Conservation (phyloP, 2,329 filamentous ascomycete genomes). For the Macrophomina pseudophaseolina region DNA sequence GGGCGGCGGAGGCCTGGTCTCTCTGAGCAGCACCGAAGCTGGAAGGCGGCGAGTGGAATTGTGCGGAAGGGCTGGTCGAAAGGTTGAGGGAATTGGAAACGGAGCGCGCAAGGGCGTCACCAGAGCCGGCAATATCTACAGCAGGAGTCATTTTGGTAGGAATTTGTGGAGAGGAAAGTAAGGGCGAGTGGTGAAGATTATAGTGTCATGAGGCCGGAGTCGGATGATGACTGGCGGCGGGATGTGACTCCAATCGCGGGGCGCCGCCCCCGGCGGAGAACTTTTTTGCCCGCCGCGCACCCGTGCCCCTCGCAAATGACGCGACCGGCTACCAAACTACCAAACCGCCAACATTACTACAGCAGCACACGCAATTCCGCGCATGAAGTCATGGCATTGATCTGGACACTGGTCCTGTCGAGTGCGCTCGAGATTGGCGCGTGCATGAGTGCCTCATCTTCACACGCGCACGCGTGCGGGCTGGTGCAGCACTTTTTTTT, state of each 20-base stretch:
- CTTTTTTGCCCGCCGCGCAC: constrained; percentile 4
- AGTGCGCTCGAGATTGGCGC: too few relatives aligned
- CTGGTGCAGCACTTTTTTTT: too few relatives aligned
- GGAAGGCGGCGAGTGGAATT: constrained; percentile 74
- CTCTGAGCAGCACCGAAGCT: constrained; percentile 55
- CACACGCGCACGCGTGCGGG: too few relatives aligned
- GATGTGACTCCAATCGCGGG: constrained; percentile 17
- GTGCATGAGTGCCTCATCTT: too few relatives aligned
- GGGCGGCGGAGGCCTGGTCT: constrained; percentile 41
- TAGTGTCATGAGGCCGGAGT: constrained; percentile 2
- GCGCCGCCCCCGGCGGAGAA: constrained; percentile 1
- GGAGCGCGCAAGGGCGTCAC: constrained; percentile 46
- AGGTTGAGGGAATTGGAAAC: constrained; percentile 68
- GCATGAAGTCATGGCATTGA: too few relatives aligned
- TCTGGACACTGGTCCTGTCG: too few relatives aligned
- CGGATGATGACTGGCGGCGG: constrained; percentile 6
- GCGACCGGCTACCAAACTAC: neutral
- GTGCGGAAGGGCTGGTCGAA: constrained; percentile 75
- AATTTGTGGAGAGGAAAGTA: neutral
- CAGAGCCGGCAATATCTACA: constrained; percentile 41
- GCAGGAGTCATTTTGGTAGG: constrained; percentile 40
- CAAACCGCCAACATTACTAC: too few relatives aligned
- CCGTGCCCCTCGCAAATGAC: constrained; percentile 20
- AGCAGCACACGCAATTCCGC: too few relatives aligned
- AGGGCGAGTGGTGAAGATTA: neutral